A percentile compares a stretch with the other conserved stretches of the same genome.
Evolutionary conservation across 371 early-diverging fungal genomes (phyloP).

Genomic region (Parasitella parasitica): DNA sequence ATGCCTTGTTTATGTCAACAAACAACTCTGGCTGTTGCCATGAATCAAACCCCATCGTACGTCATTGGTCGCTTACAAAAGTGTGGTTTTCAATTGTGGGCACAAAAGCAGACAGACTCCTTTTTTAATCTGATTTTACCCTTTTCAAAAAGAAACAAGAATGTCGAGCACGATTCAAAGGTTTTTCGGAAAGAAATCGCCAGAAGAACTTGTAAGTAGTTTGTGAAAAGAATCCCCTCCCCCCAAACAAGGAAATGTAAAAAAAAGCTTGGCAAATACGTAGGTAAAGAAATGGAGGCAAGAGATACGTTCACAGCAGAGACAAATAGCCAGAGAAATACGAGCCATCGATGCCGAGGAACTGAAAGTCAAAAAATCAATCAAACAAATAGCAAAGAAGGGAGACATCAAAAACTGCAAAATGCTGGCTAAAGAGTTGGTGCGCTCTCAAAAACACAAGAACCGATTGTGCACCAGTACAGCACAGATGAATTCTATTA

Average conservation of each 20-base stretch:
- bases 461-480: conserved; percentile 83
- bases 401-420: conserved; percentile 78
- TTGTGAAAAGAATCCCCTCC: too few species aligned
- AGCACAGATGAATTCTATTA: conserved; percentile 90
- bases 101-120: background rate
- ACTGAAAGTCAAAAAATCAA: conserved; percentile 70
- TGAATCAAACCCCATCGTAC: background rate
- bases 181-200: conserved; percentile 65
- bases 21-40: background rate
- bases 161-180: conserved; percentile 55
- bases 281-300: conserved; percentile 91
- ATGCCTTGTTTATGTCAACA: background rate
- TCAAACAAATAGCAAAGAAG: conserved; percentile 89
- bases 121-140: background rate
- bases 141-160: background rate
- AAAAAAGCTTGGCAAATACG: background rate
- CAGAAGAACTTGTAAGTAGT: conserved; percentile 58
- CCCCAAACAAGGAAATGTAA: too few species aligned
- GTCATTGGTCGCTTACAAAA: background rate
- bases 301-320: conserved; percentile 82
- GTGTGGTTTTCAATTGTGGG: background rate
- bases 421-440: conserved; percentile 83
- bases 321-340: conserved; percentile 85
- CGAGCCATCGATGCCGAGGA: conserved; percentile 83
- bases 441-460: conserved; percentile 77